These are phyloP conservation scores for Solanum clarkiae DNA, from an alignment of 257 asterid species.

Conservation along the genomic window DNA sequence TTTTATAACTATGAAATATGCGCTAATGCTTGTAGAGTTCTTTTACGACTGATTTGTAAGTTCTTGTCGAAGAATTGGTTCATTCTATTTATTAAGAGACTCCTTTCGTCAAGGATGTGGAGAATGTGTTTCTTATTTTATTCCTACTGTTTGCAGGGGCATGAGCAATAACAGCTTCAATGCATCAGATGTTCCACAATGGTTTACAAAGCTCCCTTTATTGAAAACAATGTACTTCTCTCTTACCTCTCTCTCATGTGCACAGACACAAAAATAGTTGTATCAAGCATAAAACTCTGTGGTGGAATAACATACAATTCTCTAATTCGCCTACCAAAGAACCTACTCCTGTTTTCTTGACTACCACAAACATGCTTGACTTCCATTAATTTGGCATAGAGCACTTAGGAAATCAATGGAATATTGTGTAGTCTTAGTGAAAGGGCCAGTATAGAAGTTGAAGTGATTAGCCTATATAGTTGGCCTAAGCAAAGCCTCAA, in stretches of 20 bases:
- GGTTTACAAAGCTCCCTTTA: constrained; percentile 47
- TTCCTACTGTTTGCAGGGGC: constrained; percentile 46
- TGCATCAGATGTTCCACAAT: constrained; percentile 43
- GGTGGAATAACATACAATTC: background rate
- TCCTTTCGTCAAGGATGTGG: background rate
- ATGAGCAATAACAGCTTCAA: constrained; percentile 74
- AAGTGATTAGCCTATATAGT: background rate
- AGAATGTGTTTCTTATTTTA: background rate
- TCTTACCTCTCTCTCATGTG: background rate
- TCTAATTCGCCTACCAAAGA: background rate
- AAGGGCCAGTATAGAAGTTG: background rate
- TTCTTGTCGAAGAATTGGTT: background rate
- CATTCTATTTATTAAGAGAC: background rate
- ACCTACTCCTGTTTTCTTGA: background rate
- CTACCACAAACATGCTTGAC: background rate
- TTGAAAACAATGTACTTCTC: constrained; percentile 64
- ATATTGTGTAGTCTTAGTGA: background rate
- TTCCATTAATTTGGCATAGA: background rate
- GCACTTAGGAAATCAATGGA: background rate
- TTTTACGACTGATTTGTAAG: background rate
- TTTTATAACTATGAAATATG: background rate
- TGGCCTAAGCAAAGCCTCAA: background rate
- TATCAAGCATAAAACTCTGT: background rate
- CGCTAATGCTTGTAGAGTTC: background rate
- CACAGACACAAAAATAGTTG: background rate